Percentiles rank a stretch among this genome's conserved stretches.
phyloP scores from a whole-genome alignment of 176 grass and related monocot genomes.

The Microstegium vimineum region DNA sequence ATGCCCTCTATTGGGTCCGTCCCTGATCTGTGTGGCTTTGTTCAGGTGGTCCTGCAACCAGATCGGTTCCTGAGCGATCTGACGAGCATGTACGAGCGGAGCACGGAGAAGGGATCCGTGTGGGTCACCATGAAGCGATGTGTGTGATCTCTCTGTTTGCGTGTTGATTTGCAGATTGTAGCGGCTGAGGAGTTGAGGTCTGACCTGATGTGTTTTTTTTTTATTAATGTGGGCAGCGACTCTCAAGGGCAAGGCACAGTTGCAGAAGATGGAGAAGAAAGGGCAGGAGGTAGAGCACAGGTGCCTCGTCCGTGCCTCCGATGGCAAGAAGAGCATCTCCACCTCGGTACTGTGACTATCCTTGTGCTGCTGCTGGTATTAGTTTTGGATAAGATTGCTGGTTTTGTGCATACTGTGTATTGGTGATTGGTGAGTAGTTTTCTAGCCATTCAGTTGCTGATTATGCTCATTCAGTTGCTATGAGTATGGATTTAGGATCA shows the following conservation, averaged over 20 bases:
- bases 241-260: too few species aligned
- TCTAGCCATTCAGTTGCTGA: too few species aligned
- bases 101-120: conserved; percentile 78
- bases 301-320: too few species aligned
- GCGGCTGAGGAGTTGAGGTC: not conserved
- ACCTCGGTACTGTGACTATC: too few species aligned
- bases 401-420: not conserved
- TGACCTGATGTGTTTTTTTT: not conserved
- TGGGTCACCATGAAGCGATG: conserved; percentile 97
- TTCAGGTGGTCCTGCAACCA: conserved; percentile 75
- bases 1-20: not conserved
- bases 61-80: conserved; percentile 96
- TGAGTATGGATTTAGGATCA: not conserved
- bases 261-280: too few species aligned
- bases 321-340: too few species aligned
- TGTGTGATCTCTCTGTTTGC: conserved; percentile 18
- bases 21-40: not conserved
- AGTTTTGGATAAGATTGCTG: not conserved
- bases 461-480: not conserved
- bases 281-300: too few species aligned
- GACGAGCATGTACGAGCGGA: conserved; percentile 85
- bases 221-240: not conserved
- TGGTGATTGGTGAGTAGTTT: not conserved
- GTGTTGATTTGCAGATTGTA: conserved; percentile 1
- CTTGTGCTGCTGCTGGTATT: too few species aligned